Evolutionary conservation across 306 rosid species (phyloP).

Genomic region (Psophocarpus tetragonolobus): DNA sequence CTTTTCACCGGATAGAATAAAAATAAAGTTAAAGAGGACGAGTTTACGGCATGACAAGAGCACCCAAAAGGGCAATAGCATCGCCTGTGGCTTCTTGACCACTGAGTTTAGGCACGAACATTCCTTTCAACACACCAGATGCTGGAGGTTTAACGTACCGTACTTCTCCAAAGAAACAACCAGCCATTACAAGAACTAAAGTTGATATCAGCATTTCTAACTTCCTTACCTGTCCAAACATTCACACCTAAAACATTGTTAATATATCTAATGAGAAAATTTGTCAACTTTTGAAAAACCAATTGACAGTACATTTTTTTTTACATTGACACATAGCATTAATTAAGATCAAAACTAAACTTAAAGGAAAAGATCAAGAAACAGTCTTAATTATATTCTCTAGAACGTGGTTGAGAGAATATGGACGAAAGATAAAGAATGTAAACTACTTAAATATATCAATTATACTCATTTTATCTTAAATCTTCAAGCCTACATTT

Average conservation of each 20-base stretch:
- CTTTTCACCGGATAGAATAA: not conserved
- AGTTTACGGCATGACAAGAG: constrained; percentile 93
- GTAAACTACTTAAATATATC: too few species aligned
- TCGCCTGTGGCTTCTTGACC: constrained; percentile 76
- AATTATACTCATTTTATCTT: too few species aligned
- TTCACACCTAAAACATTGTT: not conserved
- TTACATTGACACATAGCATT: too few species aligned
- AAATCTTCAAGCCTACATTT: too few species aligned
- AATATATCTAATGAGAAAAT: too few species aligned
- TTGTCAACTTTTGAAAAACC: too few species aligned
- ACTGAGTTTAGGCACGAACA: constrained; percentile 70
- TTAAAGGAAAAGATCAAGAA: not conserved
- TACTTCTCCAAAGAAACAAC: constrained; percentile 88
- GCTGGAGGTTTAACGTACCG: constrained; percentile 77
- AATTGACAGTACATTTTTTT: too few species aligned
- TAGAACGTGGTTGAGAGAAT: too few species aligned
- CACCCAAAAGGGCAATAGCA: constrained; percentile 88
- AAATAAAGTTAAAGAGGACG: not conserved
- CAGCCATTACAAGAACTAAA: constrained; percentile 71
- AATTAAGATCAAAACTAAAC: too few species aligned
- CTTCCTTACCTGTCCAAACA: constrained; percentile 70
- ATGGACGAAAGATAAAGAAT: too few species aligned
- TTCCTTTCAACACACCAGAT: constrained; percentile 35
- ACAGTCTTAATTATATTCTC: too few species aligned
- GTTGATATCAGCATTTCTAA: constrained; percentile 66